Evolutionary conservation across 192 early-diverging fungal species (phyloP).

Genomic region (Cladochytrium replicatum): DNA sequence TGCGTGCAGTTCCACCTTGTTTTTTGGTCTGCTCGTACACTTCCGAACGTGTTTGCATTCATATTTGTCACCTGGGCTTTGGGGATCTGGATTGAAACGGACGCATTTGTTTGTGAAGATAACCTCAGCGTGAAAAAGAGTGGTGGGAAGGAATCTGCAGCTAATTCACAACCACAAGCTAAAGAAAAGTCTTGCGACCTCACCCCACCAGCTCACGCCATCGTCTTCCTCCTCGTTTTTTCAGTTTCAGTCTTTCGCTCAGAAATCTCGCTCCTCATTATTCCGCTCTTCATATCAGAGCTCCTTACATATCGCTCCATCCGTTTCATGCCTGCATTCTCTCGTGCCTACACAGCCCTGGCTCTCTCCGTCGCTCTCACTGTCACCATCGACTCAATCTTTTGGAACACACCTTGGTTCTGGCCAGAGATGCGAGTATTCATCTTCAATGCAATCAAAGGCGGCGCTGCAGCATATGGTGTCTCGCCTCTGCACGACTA

Average conservation of each 20-base stretch:
- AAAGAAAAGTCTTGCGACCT: too few relatives aligned
- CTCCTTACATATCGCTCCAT: conserved; percentile 15
- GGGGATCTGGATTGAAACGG: conserved; percentile 26
- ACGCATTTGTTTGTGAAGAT: too few relatives aligned
- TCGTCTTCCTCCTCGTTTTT: conserved; percentile 24
- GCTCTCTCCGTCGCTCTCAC: too few relatives aligned
- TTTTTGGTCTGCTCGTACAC: conserved; percentile 79
- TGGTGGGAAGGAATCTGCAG: too few relatives aligned
- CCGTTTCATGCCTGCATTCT: too few relatives aligned
- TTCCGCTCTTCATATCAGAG: conserved; percentile 30
- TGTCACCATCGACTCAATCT: conserved; percentile 58
- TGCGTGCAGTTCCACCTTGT: conserved; percentile 75
- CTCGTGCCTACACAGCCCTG: too few relatives aligned
- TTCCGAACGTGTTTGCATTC: conserved; percentile 82
- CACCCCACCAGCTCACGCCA: too few relatives aligned
- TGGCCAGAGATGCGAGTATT: conserved; percentile 73
- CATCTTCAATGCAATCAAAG: conserved; percentile 63
- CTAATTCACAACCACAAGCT: too few relatives aligned
- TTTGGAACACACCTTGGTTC: conserved; percentile 53
- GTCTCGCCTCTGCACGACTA: conserved; percentile 64
- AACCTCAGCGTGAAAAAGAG: too few relatives aligned
- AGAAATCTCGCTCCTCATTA: conserved; percentile 44
- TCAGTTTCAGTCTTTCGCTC: conserved; percentile 46
- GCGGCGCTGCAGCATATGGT: conserved; percentile 55
- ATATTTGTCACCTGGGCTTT: conserved; percentile 47